A percentile compares a stretch with the other conserved stretches of the same genome.
Conservation (phyloP, 2,329 filamentous ascomycete species). For the Domatiomyces globalis region DNA sequence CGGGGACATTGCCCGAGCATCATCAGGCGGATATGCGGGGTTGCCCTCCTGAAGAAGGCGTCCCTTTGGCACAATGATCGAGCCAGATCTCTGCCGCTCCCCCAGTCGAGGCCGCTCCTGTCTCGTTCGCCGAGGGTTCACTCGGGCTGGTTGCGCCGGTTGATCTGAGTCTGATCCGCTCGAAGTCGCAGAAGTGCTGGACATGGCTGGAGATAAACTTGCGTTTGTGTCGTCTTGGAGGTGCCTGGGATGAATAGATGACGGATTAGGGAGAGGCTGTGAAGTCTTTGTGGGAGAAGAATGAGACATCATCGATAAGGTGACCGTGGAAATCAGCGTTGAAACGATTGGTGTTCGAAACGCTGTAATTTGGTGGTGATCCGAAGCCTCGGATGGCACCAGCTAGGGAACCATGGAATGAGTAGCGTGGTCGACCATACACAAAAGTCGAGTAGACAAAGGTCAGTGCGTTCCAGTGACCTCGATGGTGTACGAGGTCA, state of each 20-base stretch:
- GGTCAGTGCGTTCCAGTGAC: neutral
- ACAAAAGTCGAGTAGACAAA: neutral
- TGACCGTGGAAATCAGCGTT: neutral
- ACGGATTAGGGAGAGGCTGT: neutral
- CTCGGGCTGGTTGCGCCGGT: slow-evolving; percentile 38
- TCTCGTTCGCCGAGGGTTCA: slow-evolving; percentile 30
- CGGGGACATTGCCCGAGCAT: slow-evolving; percentile 89
- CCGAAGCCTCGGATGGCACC: neutral
- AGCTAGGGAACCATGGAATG: neutral
- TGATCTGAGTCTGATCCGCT: slow-evolving; percentile 35
- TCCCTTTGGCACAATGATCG: slow-evolving; percentile 68
- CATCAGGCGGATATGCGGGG: slow-evolving; percentile 66
- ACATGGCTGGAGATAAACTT: slow-evolving; percentile 11
- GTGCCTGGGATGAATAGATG: neutral
- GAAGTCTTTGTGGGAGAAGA: neutral
- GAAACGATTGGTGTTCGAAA: neutral
- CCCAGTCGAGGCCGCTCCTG: slow-evolving; percentile 51
- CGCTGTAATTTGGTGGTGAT: neutral
- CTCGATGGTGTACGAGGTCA: neutral
- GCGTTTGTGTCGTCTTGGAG: neutral
- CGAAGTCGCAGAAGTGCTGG: slow-evolving; percentile 29
- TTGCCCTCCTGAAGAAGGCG: slow-evolving; percentile 59
- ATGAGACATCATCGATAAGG: neutral
- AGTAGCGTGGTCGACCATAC: neutral
- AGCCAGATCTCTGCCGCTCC: slow-evolving; percentile 65